Percentiles rank a stretch among this genome's conserved stretches.
phyloP scores from a whole-genome alignment of 2,329 filamentous ascomycete genomes.

The Cladosporium velox region DNA sequence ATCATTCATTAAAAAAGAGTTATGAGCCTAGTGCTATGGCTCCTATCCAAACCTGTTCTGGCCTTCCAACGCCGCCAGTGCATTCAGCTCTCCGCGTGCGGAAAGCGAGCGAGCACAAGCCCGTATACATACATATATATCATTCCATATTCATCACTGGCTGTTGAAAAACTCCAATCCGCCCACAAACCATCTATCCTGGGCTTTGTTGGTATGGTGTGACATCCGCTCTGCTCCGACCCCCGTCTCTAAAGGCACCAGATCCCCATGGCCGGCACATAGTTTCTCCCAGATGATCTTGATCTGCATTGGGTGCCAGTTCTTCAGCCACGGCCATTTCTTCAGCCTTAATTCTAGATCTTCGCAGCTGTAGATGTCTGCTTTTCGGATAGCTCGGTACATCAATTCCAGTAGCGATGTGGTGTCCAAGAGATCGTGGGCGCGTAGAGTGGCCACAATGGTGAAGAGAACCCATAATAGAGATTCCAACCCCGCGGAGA shows the following conservation, averaged over 20 bases:
- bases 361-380: slow-evolving; percentile 6
- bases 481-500: slow-evolving; percentile 10
- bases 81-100: not conserved
- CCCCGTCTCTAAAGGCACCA: slow-evolving; percentile 3
- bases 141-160: not conserved
- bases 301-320: slow-evolving; percentile 15
- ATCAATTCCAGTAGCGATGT: not conserved
- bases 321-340: slow-evolving; percentile 16
- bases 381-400: slow-evolving; percentile 10
- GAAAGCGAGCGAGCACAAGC: not conserved
- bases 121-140: not conserved
- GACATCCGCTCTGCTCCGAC: not conserved
- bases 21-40: not conserved
- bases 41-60: not conserved
- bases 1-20: not conserved
- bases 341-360: slow-evolving; percentile 5
- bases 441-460: not conserved
- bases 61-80: not conserved
- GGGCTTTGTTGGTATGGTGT: not conserved
- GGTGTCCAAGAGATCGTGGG: not conserved
- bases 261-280: slow-evolving; percentile 3
- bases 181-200: slow-evolving; percentile 12
- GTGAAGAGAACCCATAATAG: slow-evolving; percentile 16
- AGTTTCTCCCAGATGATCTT: slow-evolving; percentile 12
- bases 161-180: slow-evolving; percentile 19